Base-by-base conservation (phyloP, 1,139 yeast species). In the Hansenula sp. region DNA sequence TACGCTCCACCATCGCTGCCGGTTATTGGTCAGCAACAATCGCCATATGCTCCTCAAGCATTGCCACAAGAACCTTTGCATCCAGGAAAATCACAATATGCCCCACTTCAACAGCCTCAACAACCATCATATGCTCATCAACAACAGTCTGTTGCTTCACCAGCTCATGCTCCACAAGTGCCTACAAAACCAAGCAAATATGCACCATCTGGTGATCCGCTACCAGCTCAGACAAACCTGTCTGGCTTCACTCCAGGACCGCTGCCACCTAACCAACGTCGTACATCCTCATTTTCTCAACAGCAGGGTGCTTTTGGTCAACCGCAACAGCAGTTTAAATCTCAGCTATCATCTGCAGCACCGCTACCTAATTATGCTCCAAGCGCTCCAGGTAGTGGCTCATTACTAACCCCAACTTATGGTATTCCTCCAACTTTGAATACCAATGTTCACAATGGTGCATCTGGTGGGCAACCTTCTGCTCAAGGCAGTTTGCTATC, bases 401-500 rank as follows among this genome's bases (percentile, higher is more conserved):
- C 16, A 21, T 21, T 21, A 9, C 9, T 17, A 21, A 12, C 36
- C 19, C 11, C 24, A 34, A 8, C 24, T 13, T 18, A 18, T 18
- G 27, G 33, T 6, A 16, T 27, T 7, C 32, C 39, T n/a, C 40
- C 33, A 17, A 15, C 28, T 21, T 4, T 31, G 16, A 32, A 18
- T n/a, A 17, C 43, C 11, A 21, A n/a, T 15, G n/a, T 16, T 18
- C 10, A 5, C 5, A 24, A 7, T 11, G n/a, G n/a, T n/a, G n/a
- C n/a, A n/a, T 4, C 10, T 24, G 16, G 16, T 18, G 33, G 28
- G 9, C 16, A 32, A 13, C 21, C 33, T n/a, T 40, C 42, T 11
- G 34, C 33, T 29, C 15, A 47, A 47, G 43, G 25, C 25, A 21
- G 6, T 40, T 43, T 33, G 10, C 28, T n/a, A 41, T 28, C 63